These are phyloP conservation scores for Erythrophleum fordii DNA, from an alignment of 306 rosid genomes.

Conservation along the genomic window DNA sequence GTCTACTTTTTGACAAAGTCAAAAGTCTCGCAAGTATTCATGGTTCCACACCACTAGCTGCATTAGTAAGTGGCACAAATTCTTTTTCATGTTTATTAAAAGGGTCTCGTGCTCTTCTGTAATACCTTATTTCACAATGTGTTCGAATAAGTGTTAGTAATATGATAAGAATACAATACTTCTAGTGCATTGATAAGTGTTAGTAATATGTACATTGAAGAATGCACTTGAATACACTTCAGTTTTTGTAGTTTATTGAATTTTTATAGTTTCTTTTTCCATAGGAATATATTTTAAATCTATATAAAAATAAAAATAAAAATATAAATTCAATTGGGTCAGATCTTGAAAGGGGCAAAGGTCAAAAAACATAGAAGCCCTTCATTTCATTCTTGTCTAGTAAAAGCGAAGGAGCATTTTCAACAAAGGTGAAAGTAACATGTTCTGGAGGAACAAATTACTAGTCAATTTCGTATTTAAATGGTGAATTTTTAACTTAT, in stretches of 20 bases:
- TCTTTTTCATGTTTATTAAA: neutral
- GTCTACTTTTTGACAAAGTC: slow-evolving; percentile 44
- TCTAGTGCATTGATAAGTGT: too few species aligned
- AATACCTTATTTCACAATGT: neutral
- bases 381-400: neutral
- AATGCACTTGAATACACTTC: too few species aligned
- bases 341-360: neutral
- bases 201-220: too few species aligned
- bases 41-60: neutral
- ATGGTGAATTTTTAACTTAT: neutral
- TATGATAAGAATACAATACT: too few species aligned
- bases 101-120: neutral
- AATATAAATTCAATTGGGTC: neutral
- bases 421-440: slow-evolving; percentile 23
- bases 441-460: neutral
- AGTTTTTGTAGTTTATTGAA: too few species aligned
- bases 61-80: neutral
- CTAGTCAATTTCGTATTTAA: neutral
- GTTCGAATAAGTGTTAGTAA: neutral
- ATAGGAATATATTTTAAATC: neutral
- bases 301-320: too few species aligned
- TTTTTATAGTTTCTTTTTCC: too few species aligned
- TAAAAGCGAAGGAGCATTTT: neutral
- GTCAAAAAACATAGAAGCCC: neutral
- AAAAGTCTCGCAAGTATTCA: slow-evolving; percentile 1